These are phyloP conservation scores for Russula vinacea DNA, from an alignment of 768 basidiomycete genomes.

Conservation along the genomic window DNA sequence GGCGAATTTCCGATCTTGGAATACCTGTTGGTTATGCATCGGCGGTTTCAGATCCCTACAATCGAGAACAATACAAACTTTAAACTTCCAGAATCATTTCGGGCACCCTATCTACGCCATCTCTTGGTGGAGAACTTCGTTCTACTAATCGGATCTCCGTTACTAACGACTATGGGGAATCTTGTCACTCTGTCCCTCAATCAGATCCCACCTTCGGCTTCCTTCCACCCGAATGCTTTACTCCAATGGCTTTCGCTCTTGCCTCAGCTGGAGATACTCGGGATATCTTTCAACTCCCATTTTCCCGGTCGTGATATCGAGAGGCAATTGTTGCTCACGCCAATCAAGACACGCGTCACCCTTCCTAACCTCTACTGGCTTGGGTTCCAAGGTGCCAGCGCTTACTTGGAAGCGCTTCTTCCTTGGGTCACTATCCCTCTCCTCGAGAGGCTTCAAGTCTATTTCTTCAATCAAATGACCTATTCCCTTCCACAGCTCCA, in stretches of 20 bases:
- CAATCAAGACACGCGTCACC: not conserved
- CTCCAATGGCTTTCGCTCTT: not conserved
- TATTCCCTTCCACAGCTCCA: not conserved
- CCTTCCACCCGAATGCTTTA: not conserved
- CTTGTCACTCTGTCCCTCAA: not conserved
- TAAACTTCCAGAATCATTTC: not conserved
- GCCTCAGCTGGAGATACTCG: not conserved
- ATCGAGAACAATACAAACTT: not conserved
- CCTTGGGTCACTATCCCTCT: not conserved
- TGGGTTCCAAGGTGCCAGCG: not conserved
- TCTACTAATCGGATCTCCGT: not conserved
- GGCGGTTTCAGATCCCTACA: not conserved
- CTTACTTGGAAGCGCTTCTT: constrained; percentile 4
- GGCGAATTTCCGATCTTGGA: constrained; percentile 2
- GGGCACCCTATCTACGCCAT: not conserved
- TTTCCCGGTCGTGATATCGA: not conserved
- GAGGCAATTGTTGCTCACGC: not conserved
- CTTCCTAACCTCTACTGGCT: not conserved
- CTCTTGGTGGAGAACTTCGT: not conserved
- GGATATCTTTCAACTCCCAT: too few species aligned
- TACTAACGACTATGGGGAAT: not conserved
- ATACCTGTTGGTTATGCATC: not conserved
- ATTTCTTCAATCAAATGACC: not conserved
- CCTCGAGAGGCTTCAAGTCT: not conserved
- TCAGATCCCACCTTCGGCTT: not conserved